phyloP scores from a whole-genome alignment of 129 eudicot genomes.

The Ambrosia artemisiifolia region DNA sequence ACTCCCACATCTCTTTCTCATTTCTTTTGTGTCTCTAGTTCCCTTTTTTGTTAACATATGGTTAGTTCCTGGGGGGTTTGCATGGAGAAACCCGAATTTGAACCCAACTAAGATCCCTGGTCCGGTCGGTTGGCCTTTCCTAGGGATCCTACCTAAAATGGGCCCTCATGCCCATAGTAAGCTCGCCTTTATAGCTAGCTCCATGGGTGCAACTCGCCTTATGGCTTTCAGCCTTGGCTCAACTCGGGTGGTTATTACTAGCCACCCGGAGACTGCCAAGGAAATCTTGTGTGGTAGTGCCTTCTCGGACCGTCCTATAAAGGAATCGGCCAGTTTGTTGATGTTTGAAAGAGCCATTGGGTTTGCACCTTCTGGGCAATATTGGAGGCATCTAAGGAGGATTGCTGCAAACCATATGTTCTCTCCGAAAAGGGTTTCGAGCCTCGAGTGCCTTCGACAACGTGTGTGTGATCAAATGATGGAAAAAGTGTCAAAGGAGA shows the following conservation, averaged over 20 bases:
- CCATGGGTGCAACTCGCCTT: conserved; percentile 49
- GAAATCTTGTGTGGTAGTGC: conserved; percentile 58
- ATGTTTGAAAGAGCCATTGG: conserved; percentile 93
- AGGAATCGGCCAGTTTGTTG: conserved; percentile 59
- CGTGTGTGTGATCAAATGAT: conserved; percentile 42
- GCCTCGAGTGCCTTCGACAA: conserved; percentile 57
- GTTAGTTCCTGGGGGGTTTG: conserved; percentile 72
- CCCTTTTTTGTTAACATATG: conserved; percentile 40
- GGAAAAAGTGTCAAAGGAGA: conserved; percentile 39
- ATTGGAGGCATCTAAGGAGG: conserved; percentile 67
- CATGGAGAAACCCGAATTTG: conserved; percentile 58
- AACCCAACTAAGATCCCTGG: conserved; percentile 49
- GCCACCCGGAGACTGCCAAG: conserved; percentile 76
- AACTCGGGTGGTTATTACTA: conserved; percentile 58
- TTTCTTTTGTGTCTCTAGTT: conserved; percentile 36
- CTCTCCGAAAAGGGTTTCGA: conserved; percentile 57
- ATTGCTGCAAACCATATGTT: conserved; percentile 62
- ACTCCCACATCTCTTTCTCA: conserved; percentile 23
- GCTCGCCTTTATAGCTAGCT: conserved; percentile 53
- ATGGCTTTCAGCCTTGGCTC: conserved; percentile 75
- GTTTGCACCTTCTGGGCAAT: conserved; percentile 62
- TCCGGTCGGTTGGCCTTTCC: conserved; percentile 59
- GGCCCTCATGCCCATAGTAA: conserved; percentile 64
- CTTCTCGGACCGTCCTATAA: conserved; percentile 74
- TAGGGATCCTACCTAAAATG: conserved; percentile 61